Base-by-base conservation (phyloP, 805 yeast genomes). In the Ogataea sp. region DNA sequence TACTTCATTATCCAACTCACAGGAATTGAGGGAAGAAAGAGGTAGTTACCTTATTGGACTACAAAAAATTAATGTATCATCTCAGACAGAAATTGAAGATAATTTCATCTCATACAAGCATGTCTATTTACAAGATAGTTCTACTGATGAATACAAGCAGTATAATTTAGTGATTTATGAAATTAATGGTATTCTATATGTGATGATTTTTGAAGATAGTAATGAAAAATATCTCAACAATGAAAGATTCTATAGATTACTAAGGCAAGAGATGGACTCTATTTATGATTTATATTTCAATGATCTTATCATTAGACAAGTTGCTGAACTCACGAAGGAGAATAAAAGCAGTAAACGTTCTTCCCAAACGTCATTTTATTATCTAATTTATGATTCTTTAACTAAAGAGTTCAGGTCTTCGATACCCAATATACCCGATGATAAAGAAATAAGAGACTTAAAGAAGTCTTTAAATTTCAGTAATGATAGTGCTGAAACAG, bases 341-440 rank as follows among this genome's bases (percentile, higher is more conserved):
- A 27, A 32, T 4, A 20, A 29, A 20, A 20, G 3, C n/a, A 33
- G 16, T 6, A 34, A 27, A 6, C 20, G 32, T n/a, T 11, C 32
- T 16, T 7, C 26, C 16, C 29, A 39, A 17, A 28, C 44, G 9
- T 43, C 48, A 13, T 56, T 58, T 38, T 40, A 40, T 30, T 55
- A 57, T 35, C 33, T 55, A 6, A 32, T 56, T 2, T 48, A 50
- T 39, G 50, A 59, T 36, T 24, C 43, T 1, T 31, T 34, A 3
- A 43, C 41, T 6, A 41, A 43, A 13, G 39, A 36, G 8, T 48
- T 51, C 39, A 52, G 51, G 38, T 47, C 59, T 1, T 57, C 59
- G 2, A 34, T 60, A 8, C 56, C 56, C 1, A 47, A 47, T 32
- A 58, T 59, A 8, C 59, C 59, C 2, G 57, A 49, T 25, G 52